Evolutionary conservation across 768 basidiomycete species (phyloP).

Genomic region (Russula sp.): DNA sequence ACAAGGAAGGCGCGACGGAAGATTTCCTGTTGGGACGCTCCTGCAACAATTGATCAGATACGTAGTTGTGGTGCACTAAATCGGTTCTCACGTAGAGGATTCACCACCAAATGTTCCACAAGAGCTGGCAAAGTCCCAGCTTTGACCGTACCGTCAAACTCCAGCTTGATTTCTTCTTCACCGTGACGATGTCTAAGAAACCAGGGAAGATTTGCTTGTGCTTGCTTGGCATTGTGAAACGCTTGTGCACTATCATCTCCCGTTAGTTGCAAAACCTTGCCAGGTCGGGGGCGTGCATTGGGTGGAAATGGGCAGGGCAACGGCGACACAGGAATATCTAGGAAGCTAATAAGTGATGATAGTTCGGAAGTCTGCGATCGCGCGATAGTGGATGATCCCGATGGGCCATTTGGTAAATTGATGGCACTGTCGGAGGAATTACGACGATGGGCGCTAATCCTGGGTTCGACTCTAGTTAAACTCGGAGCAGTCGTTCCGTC

Average conservation of each 20-base stretch:
- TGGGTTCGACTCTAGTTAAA: conserved; percentile 7
- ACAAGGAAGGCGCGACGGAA: conserved; percentile 70
- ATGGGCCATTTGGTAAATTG: conserved; percentile 8
- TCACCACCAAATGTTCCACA: conserved; percentile 65
- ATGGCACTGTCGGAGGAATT: conserved; percentile 20
- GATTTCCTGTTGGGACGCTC: conserved; percentile 32
- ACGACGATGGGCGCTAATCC: conserved; percentile 9
- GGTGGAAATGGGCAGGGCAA: conserved; percentile 1
- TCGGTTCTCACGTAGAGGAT: conserved; percentile 53
- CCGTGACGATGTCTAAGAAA: conserved; percentile 57
- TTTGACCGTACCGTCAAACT: conserved; percentile 61
- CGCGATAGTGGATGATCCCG: conserved; percentile 19
- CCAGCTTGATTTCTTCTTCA: conserved; percentile 59
- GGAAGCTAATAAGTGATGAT: conserved; percentile 1
- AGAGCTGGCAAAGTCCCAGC: conserved; percentile 70
- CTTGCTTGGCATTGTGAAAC: conserved; percentile 41
- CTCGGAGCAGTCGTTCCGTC: conserved; percentile 2
- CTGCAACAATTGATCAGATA: conserved; percentile 18
- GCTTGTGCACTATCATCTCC: conserved; percentile 46
- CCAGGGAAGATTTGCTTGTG: conserved; percentile 47
- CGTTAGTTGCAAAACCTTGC: conserved; percentile 42
- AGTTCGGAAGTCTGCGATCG: conserved; percentile 20
- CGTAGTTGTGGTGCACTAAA: background rate
- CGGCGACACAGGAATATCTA: background rate
- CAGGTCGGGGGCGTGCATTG: conserved; percentile 30